These are phyloP conservation scores for Globisporangium alternatum DNA, from an alignment of 352 stramenopile genomes.

Conservation along the genomic window DNA sequence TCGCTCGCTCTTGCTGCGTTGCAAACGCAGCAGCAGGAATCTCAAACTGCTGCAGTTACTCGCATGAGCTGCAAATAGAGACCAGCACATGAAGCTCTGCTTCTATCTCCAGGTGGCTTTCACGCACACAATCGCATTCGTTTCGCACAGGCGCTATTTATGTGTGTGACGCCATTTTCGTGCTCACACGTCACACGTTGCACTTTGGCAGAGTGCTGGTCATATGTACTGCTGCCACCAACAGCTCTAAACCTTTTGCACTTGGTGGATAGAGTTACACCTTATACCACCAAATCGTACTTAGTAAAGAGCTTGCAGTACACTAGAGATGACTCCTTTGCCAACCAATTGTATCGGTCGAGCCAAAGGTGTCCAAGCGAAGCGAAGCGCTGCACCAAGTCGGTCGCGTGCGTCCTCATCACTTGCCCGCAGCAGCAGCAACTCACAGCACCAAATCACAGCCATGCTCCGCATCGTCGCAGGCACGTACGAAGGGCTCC, in stretches of 20 bases:
- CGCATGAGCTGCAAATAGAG: conserved; percentile 5
- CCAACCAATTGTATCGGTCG: conserved; percentile 17
- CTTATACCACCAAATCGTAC: conserved; percentile 26
- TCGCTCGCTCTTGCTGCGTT: conserved; percentile 4
- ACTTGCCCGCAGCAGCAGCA: background rate
- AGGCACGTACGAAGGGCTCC: conserved; percentile 83
- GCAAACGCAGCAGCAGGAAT: background rate
- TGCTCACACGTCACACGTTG: conserved; percentile 40
- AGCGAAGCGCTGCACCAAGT: background rate
- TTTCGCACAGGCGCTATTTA: conserved; percentile 1
- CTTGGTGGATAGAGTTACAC: background rate
- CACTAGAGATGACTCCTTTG: conserved; percentile 18
- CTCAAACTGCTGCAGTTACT: conserved; percentile 12
- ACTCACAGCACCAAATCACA: background rate
- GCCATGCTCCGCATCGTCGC: conserved; percentile 76
- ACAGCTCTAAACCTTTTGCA: background rate
- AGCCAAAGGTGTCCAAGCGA: background rate
- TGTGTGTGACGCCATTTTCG: background rate
- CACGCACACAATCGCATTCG: conserved; percentile 2
- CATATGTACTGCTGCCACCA: conserved; percentile 17
- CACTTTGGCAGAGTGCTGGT: conserved; percentile 10
- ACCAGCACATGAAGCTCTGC: background rate
- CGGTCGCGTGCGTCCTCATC: background rate
- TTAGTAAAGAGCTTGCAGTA: conserved; percentile 14
- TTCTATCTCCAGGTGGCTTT: background rate